These are phyloP conservation scores for Suhomyces choctaworum DNA, from an alignment of 1,139 yeast genomes.

Conservation along the genomic window DNA sequence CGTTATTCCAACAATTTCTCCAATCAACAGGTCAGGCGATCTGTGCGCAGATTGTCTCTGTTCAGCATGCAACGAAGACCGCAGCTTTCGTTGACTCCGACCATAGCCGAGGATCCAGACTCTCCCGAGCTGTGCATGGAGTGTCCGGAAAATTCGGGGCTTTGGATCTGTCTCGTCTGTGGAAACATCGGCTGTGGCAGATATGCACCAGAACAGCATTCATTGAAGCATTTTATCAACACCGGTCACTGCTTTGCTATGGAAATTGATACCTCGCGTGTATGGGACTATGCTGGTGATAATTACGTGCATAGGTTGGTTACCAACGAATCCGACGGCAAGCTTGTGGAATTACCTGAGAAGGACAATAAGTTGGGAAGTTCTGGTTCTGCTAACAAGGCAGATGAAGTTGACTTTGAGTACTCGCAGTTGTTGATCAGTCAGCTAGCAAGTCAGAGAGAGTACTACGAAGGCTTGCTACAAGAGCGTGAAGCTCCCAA, in stretches of 20 bases:
- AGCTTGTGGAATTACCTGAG: conserved; percentile 67
- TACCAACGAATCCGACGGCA: conserved; percentile 84
- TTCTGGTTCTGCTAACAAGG: conserved; percentile 30
- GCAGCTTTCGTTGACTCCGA: conserved; percentile 5
- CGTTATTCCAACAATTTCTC: conserved; percentile 62
- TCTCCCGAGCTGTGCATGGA: conserved; percentile 36
- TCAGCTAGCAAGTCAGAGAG: conserved; percentile 87
- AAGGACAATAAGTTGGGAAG: conserved; percentile 28
- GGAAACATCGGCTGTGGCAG: conserved; percentile 91
- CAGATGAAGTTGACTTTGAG: conserved; percentile 65
- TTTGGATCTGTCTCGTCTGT: conserved; percentile 89
- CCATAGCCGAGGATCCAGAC: conserved; percentile 7
- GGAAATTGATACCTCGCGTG: conserved; percentile 83
- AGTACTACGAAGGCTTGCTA: conserved; percentile 69
- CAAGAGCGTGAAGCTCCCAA: conserved; percentile 37
- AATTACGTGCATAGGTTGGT: conserved; percentile 85
- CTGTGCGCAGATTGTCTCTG: conserved; percentile 37
- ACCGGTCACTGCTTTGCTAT: conserved; percentile 91
- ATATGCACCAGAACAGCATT: conserved; percentile 79
- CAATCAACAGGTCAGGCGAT: conserved; percentile 37
- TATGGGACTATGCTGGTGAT: conserved; percentile 96
- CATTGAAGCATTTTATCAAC: conserved; percentile 72
- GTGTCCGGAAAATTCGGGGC: conserved; percentile 31
- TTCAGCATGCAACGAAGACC: conserved; percentile 19
- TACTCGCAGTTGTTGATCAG: conserved; percentile 76